phyloP scores from a whole-genome alignment of 768 basidiomycete genomes.

The Coprinopsis marcescibilis region DNA sequence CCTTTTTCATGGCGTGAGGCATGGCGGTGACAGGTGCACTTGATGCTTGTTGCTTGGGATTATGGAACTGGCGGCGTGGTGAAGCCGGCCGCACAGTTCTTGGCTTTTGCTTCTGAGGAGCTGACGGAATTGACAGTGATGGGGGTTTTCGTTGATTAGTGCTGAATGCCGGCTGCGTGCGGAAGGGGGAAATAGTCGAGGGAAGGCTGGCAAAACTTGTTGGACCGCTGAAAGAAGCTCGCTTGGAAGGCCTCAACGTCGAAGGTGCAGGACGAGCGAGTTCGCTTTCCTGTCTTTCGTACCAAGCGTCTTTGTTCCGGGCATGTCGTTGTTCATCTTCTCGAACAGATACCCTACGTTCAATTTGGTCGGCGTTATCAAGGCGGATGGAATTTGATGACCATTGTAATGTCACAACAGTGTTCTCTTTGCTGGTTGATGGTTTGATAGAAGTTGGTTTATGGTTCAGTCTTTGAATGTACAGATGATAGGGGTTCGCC shows the following conservation, averaged over 20 bases:
- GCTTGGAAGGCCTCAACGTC: not conserved
- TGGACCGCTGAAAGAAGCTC: not conserved
- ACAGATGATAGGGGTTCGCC: constrained; percentile 24
- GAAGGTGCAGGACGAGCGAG: not conserved
- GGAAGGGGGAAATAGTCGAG: no score
- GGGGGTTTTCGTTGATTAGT: no score
- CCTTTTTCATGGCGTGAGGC: no score
- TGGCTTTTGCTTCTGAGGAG: no score
- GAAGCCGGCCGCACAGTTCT: no score
- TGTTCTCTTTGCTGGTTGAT: not conserved
- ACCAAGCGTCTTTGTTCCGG: constrained; percentile 23
- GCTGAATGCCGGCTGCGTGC: no score
- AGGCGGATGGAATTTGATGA: constrained; percentile 12
- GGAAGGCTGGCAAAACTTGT: no score
- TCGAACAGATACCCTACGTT: constrained; percentile 10
- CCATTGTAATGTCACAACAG: constrained; percentile 7
- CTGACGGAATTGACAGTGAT: no score
- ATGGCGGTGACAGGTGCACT: no score
- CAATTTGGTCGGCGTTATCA: constrained; percentile 17
- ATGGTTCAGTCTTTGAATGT: constrained; percentile 24
- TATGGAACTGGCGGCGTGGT: no score
- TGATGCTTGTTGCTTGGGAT: no score
- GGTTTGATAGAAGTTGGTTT: not conserved
- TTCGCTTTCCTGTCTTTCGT: constrained; percentile 14
- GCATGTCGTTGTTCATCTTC: constrained; percentile 16